A percentile compares a stretch with the other conserved stretches of the same genome.
These are phyloP conservation scores for Puccinia brachypodii DNA, from an alignment of 1,284 basidiomycete genomes.

Conservation along the genomic window DNA sequence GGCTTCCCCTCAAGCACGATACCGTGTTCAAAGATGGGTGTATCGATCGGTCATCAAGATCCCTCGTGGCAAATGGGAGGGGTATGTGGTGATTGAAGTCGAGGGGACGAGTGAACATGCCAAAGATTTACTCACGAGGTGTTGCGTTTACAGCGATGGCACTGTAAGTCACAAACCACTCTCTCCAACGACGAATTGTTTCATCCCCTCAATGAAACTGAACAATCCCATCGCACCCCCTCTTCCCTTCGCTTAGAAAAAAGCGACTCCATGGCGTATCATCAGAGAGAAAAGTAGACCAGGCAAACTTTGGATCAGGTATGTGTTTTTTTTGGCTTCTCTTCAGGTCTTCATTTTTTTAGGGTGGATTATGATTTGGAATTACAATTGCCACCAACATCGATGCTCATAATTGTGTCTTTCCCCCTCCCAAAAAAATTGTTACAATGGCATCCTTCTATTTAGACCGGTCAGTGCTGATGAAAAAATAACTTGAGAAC, in stretches of 20 bases:
- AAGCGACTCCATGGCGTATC: conserved; percentile 41
- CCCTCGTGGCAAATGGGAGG: conserved; percentile 50
- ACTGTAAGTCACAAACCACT: neutral
- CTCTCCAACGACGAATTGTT: neutral
- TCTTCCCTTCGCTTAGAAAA: neutral
- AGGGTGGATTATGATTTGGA: neutral
- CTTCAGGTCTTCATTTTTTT: neutral
- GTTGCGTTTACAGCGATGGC: neutral
- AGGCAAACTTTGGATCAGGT: conserved; percentile 43
- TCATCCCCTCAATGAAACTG: neutral
- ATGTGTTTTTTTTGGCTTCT: too few relatives aligned
- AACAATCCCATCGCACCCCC: neutral
- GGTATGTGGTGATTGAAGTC: conserved; percentile 52
- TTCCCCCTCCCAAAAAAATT: too few relatives aligned
- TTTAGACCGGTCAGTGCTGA: conserved; percentile 21
- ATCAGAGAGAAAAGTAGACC: conserved; percentile 43
- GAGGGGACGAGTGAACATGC: conserved; percentile 55
- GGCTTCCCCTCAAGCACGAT: conserved; percentile 56
- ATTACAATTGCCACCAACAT: neutral
- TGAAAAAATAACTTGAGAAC: conserved; percentile 21
- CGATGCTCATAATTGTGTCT: neutral
- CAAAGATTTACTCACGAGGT: conserved; percentile 50
- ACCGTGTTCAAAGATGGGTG: conserved; percentile 58
- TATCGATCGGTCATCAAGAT: conserved; percentile 57
- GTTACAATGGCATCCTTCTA: neutral